These are phyloP conservation scores for Cladophialophora psammophila DNA, from an alignment of 2,329 filamentous ascomycete genomes.

Conservation along the genomic window DNA sequence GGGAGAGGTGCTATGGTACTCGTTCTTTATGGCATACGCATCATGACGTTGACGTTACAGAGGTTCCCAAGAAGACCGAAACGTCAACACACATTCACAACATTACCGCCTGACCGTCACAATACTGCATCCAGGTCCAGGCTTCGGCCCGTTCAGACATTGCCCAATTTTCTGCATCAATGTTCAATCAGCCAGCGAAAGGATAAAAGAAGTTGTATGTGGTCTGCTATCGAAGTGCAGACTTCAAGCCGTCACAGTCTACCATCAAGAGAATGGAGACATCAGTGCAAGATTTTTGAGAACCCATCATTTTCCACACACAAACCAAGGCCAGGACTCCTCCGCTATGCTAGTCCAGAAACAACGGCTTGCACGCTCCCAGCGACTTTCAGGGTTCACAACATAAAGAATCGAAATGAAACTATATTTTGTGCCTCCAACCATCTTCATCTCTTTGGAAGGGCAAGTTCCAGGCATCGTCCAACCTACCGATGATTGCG, in stretches of 20 bases:
- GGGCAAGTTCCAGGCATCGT: slow-evolving; percentile 28
- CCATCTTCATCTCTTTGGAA: slow-evolving; percentile 29
- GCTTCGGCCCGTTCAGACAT: background rate
- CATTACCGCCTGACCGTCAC: background rate
- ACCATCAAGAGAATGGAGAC: background rate
- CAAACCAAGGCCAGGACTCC: slow-evolving; percentile 21
- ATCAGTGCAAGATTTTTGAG: background rate
- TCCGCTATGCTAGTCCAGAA: slow-evolving; percentile 34
- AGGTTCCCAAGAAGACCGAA: background rate
- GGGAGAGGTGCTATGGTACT: background rate
- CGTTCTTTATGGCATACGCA: slow-evolving; percentile 2
- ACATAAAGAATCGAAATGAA: slow-evolving; percentile 20
- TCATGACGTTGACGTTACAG: slow-evolving; percentile 5
- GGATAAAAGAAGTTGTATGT: background rate
- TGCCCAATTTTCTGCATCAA: background rate
- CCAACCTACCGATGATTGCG: slow-evolving; percentile 24
- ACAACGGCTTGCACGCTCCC: slow-evolving; percentile 12
- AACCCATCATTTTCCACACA: background rate
- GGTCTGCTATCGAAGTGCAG: background rate
- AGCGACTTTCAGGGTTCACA: slow-evolving; percentile 4
- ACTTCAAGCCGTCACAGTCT: background rate
- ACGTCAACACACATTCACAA: slow-evolving; percentile 5
- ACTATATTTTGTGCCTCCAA: slow-evolving; percentile 10
- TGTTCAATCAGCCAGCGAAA: slow-evolving; percentile 9
- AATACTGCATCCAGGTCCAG: background rate